phyloP scores from a whole-genome alignment of 2,329 filamentous ascomycete genomes.

The Escovopsis sp. region DNA sequence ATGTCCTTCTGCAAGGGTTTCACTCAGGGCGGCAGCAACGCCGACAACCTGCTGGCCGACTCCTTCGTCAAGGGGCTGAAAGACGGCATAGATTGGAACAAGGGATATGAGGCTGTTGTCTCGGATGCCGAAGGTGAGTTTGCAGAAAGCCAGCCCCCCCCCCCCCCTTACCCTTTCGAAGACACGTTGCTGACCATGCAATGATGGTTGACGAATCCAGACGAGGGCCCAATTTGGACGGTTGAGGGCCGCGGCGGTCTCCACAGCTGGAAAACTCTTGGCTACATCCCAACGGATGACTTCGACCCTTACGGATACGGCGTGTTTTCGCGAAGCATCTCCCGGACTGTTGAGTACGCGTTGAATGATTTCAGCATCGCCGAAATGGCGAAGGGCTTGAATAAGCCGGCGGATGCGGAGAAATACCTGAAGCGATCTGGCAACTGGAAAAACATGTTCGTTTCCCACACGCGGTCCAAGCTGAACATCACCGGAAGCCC shows the following conservation, averaged over 20 bases:
- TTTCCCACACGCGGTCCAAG: constrained; percentile 15
- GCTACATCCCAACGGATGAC: constrained; percentile 59
- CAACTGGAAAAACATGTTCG: constrained; percentile 58
- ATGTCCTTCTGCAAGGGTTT: constrained; percentile 66
- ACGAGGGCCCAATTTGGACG: constrained; percentile 45
- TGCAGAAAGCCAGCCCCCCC: constrained; percentile 23
- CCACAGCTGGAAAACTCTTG: constrained; percentile 51
- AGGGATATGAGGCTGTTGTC: constrained; percentile 56
- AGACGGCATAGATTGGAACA: constrained; percentile 49
- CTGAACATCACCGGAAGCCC: constrained; percentile 25
- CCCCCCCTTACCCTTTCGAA: accelerated
- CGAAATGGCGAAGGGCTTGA: constrained; percentile 42
- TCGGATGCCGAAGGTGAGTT: constrained; percentile 49
- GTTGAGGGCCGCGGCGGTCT: constrained; percentile 58
- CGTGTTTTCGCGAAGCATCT: constrained; percentile 52
- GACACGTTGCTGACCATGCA: not conserved
- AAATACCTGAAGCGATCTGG: constrained; percentile 46
- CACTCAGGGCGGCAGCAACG: constrained; percentile 64
- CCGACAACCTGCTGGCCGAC: constrained; percentile 56
- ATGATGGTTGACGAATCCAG: too few species aligned
- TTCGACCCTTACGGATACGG: constrained; percentile 48
- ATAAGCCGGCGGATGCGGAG: constrained; percentile 31
- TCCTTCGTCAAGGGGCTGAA: constrained; percentile 55
- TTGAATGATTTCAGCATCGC: constrained; percentile 66
- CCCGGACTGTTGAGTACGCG: constrained; percentile 62